Conservation (phyloP, 148 eudicot genomes). For the Rhododendron henanense region DNA sequence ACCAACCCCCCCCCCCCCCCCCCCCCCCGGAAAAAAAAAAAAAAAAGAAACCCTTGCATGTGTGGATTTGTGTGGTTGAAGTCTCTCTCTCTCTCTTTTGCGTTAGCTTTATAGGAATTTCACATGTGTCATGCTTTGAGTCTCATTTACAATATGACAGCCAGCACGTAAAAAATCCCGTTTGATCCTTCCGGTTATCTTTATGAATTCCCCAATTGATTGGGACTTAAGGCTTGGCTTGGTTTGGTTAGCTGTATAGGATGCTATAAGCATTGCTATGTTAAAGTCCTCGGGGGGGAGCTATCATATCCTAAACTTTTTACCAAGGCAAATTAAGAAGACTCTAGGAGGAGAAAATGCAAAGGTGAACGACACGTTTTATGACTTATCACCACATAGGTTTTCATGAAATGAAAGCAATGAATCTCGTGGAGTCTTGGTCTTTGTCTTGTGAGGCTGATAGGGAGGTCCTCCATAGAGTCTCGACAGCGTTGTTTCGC, state of each 20-base stretch:
- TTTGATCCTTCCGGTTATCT: background rate
- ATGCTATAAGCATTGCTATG: background rate
- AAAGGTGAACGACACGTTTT: background rate
- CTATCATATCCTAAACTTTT: background rate
- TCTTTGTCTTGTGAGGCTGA: background rate
- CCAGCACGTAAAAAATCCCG: background rate
- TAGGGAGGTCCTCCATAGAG: background rate
- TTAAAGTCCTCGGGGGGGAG: background rate
- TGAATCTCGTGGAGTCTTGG: background rate
- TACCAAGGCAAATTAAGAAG: background rate
- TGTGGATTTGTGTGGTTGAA: background rate
- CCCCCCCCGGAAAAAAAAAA: background rate
- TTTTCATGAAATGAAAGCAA: background rate
- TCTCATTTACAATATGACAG: background rate
- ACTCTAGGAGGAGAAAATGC: background rate
- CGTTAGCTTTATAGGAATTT: background rate
- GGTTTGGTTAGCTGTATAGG: background rate
- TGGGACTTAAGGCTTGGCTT: background rate
- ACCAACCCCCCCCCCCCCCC: background rate
- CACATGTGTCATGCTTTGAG: background rate
- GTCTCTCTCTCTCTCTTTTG: background rate
- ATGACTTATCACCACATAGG: background rate
- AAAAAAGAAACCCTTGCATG: background rate
- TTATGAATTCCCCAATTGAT: background rate
- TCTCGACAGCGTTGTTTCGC: background rate